These are phyloP conservation scores for Stipa capillata DNA, from an alignment of 176 grass and related monocot genomes.

Conservation along the genomic window DNA sequence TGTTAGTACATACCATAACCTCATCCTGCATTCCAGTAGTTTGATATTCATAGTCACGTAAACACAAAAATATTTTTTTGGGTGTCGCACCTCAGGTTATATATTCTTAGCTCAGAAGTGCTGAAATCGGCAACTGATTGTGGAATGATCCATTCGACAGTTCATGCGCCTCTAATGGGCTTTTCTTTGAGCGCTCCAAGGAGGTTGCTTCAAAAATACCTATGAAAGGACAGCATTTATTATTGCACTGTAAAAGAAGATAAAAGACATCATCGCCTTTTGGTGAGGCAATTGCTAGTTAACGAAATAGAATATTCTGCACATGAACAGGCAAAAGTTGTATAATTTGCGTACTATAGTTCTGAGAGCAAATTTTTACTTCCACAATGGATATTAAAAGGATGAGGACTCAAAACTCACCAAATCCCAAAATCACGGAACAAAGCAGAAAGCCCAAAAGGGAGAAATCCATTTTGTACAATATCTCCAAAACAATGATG, in stretches of 20 bases:
- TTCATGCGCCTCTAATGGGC: slow-evolving; percentile 64
- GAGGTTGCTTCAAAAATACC: slow-evolving; percentile 96
- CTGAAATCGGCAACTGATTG: slow-evolving; percentile 62
- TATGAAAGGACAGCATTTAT: slow-evolving; percentile 14
- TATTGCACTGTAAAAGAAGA: slow-evolving; percentile 26
- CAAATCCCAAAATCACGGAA: slow-evolving; percentile 68
- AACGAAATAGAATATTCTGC: slow-evolving; percentile 9
- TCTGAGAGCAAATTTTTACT: not conserved
- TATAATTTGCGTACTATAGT: not conserved
- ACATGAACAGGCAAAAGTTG: slow-evolving; percentile 11
- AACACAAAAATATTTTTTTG: not conserved
- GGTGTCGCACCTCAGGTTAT: not conserved
- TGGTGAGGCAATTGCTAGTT: not conserved
- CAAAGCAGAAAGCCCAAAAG: slow-evolving; percentile 75
- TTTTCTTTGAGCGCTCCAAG: slow-evolving; percentile 66
- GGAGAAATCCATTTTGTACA: slow-evolving; percentile 88
- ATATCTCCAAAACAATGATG: slow-evolving; percentile 80
- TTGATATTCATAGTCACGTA: too few species aligned
- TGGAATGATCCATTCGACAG: slow-evolving; percentile 57
- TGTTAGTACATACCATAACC: not conserved
- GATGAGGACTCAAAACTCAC: slow-evolving; percentile 45
- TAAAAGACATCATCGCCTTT: not conserved
- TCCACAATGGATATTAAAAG: slow-evolving; percentile 6
- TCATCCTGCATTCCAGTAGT: too few species aligned
- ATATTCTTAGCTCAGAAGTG: slow-evolving; percentile 60